These are phyloP conservation scores for Phaeolepiota aurea DNA, from an alignment of 768 basidiomycete species.

Conservation along the genomic window DNA sequence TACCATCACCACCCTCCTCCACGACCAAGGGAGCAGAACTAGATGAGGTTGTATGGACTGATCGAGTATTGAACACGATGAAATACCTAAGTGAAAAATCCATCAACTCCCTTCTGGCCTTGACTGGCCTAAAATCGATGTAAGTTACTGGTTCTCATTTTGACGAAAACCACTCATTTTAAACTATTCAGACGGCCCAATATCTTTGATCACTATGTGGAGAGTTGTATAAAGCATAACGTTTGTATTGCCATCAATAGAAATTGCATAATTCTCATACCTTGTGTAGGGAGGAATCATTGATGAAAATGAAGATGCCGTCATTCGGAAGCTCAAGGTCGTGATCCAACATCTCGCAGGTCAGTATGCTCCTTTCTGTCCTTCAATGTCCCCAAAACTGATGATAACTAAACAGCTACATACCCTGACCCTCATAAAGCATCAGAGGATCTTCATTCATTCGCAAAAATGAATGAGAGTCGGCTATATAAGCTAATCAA, in stretches of 20 bases:
- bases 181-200: conserved; percentile 48
- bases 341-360: conserved; percentile 54
- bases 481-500: conserved; percentile 80
- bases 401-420: conserved; percentile 23
- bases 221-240: conserved; percentile 74
- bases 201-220: conserved; percentile 60
- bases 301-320: conserved; percentile 68
- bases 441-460: conserved; percentile 67
- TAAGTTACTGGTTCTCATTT: conserved; percentile 24
- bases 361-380: no score
- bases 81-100: conserved; percentile 54
- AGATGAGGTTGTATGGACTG: conserved; percentile 83
- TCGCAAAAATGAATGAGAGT: conserved; percentile 82
- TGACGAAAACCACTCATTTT: background rate
- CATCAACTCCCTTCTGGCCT: conserved; percentile 43
- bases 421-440: conserved; percentile 71
- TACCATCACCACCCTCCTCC: conserved; percentile 46
- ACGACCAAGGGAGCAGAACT: conserved; percentile 43
- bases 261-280: no score
- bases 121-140: conserved; percentile 60
- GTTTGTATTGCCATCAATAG: no score
- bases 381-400: conserved; percentile 1
- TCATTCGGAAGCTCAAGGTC: conserved; percentile 44
- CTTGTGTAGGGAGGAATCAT: conserved; percentile 77
- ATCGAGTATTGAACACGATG: conserved; percentile 70